These are phyloP conservation scores for Sonneratia caseolaris DNA, from an alignment of 345 rosid species.

Conservation along the genomic window DNA sequence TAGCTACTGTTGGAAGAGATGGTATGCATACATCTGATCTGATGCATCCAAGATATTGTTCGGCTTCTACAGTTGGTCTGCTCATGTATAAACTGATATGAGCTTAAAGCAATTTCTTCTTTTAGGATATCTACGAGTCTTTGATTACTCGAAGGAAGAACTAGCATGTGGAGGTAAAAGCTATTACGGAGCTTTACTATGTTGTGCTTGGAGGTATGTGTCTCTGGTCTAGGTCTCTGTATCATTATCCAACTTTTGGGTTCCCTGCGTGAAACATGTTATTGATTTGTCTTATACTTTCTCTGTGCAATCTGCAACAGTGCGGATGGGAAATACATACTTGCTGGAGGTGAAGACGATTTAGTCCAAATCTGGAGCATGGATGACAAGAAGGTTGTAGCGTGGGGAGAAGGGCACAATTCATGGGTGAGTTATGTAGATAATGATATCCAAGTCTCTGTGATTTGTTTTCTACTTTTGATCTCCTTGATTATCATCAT, in stretches of 20 bases:
- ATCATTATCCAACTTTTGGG: background rate
- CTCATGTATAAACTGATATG: slow-evolving; percentile 5
- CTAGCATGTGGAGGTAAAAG: slow-evolving; percentile 61
- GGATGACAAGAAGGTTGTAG: slow-evolving; percentile 98
- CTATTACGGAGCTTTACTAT: slow-evolving; percentile 67
- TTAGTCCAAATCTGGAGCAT: slow-evolving; percentile 99
- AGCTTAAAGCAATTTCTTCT: slow-evolving; percentile 12
- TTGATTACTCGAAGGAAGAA: slow-evolving; percentile 67
- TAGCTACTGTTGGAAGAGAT: slow-evolving; percentile 99
- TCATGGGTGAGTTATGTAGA: slow-evolving; percentile 72
- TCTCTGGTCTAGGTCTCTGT: slow-evolving; percentile 6
- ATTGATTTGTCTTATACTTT: background rate
- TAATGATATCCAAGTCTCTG: background rate
- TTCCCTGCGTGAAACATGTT: background rate
- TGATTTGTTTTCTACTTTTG: slow-evolving; percentile 9
- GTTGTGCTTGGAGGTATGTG: slow-evolving; percentile 73
- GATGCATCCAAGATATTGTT: background rate
- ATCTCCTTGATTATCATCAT: slow-evolving; percentile 13
- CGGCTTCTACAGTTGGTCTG: too few species aligned
- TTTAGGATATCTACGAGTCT: slow-evolving; percentile 86
- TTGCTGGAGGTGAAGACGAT: slow-evolving; percentile 99
- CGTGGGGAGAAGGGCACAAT: slow-evolving; percentile 99
- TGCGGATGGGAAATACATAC: slow-evolving; percentile 87
- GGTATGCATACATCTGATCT: slow-evolving; percentile 31
- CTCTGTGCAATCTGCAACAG: slow-evolving; percentile 29